These are phyloP conservation scores for Chlamydomonas applanata DNA, from an alignment of 139 green algal genomes.

Conservation along the genomic window DNA sequence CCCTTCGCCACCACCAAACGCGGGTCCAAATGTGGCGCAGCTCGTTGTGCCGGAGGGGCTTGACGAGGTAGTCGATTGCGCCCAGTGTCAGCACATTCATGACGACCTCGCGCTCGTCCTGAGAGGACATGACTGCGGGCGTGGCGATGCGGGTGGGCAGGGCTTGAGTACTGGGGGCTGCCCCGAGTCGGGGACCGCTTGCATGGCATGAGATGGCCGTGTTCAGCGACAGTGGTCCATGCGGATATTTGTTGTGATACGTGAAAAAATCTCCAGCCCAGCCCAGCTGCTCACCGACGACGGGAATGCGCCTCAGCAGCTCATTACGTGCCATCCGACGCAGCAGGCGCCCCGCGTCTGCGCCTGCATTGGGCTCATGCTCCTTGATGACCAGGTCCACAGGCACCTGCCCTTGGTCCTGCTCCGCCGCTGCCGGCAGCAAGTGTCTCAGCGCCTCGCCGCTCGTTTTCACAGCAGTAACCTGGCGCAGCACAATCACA, in stretches of 20 bases:
- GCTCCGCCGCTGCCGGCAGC: not conserved
- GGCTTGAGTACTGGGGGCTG: not conserved
- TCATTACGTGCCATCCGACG: constrained; percentile 35
- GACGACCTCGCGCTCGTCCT: constrained; percentile 68
- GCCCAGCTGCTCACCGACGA: constrained; percentile 46
- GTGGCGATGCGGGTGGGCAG: not conserved
- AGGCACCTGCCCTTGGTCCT: not conserved
- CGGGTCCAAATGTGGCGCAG: constrained; percentile 82
- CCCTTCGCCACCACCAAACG: constrained; percentile 70
- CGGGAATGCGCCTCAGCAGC: constrained; percentile 37
- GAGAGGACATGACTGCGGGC: constrained; percentile 59
- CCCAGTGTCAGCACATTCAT: constrained; percentile 76
- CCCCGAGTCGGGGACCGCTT: not conserved
- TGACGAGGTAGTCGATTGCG: constrained; percentile 85
- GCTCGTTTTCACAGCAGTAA: too few species aligned
- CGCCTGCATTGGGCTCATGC: constrained; percentile 52
- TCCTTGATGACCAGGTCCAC: constrained; percentile 75
- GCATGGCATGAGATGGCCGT: not conserved
- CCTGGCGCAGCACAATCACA: too few species aligned
- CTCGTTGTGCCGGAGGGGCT: constrained; percentile 83
- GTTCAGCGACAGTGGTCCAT: not conserved
- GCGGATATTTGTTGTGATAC: too few species aligned
- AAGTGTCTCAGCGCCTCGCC: too few species aligned
- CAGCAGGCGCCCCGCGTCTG: constrained; percentile 59
- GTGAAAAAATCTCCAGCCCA: too few species aligned